These are phyloP conservation scores for Neurospora cerealis DNA, from an alignment of 495 filamentous ascomycete species.

Conservation along the genomic window DNA sequence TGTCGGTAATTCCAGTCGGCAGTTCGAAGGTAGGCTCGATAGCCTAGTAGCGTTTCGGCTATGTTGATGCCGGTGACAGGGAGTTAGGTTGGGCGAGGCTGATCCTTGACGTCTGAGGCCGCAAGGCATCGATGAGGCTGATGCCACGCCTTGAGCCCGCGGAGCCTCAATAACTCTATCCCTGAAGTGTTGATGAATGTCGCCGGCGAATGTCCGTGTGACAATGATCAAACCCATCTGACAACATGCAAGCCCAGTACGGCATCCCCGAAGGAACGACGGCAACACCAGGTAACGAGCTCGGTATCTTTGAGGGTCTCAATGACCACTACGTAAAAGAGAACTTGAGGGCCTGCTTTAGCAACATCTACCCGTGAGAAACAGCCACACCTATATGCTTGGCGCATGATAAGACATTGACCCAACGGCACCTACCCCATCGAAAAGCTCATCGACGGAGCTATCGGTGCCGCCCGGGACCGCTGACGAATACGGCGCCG, in stretches of 20 bases:
- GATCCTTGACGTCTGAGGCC: too few species aligned
- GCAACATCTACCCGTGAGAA: conserved; percentile 28
- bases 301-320: conserved; percentile 24
- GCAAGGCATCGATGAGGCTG: too few species aligned
- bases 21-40: too few species aligned
- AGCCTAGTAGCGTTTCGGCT: too few species aligned
- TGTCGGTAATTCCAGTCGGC: too few species aligned
- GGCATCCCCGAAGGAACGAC: conserved; percentile 19
- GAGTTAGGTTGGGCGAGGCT: too few species aligned
- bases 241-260: conserved; percentile 17
- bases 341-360: conserved; percentile 53
- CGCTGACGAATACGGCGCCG: conserved; percentile 17
- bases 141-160: too few species aligned
- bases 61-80: too few species aligned
- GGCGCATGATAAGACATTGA: background rate
- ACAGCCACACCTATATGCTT: background rate
- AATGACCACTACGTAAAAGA: conserved; percentile 35
- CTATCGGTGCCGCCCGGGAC: conserved; percentile 13
- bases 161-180: too few species aligned
- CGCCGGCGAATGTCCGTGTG: too few species aligned
- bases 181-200: too few species aligned
- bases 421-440: conserved; percentile 21
- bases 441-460: conserved; percentile 18
- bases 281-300: conserved; percentile 21
- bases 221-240: background rate